Percentiles rank a stretch among this genome's conserved stretches.
Conservation (phyloP, 2,329 filamentous ascomycete species). For the Aspergillus texensis region DNA sequence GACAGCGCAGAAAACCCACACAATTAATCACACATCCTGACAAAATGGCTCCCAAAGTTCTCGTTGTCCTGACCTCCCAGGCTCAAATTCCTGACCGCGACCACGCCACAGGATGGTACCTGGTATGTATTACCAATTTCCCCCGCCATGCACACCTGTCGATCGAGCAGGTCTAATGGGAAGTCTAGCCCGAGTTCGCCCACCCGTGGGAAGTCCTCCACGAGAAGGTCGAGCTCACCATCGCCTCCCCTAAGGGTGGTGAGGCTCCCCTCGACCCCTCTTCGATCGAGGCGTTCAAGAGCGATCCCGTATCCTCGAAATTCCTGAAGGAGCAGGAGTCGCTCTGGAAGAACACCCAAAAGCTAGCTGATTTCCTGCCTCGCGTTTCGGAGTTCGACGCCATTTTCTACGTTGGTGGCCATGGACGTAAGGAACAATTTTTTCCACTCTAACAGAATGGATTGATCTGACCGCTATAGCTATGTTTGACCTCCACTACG, state of each 20-base stretch:
- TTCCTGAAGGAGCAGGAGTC: slow-evolving; percentile 60
- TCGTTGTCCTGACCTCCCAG: slow-evolving; percentile 71
- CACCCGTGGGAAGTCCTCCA: slow-evolving; percentile 65
- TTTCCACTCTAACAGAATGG: not conserved
- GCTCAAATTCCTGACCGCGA: slow-evolving; percentile 46
- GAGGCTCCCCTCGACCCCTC: slow-evolving; percentile 62
- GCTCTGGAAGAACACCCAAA: slow-evolving; percentile 66
- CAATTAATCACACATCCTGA: not conserved
- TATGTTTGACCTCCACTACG: slow-evolving; percentile 54
- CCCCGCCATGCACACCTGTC: not conserved
- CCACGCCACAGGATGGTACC: slow-evolving; percentile 69
- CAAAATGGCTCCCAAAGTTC: slow-evolving; percentile 58
- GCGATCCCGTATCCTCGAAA: slow-evolving; percentile 54
- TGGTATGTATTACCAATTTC: slow-evolving; percentile 47
- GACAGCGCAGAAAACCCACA: not conserved
- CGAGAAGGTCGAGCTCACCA: slow-evolving; percentile 56
- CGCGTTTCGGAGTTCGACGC: slow-evolving; percentile 65
- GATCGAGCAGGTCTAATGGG: not conserved
- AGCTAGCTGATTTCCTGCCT: slow-evolving; percentile 59
- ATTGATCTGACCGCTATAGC: slow-evolving; percentile 26
- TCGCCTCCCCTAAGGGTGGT: slow-evolving; percentile 66
- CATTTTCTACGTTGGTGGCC: slow-evolving; percentile 62
- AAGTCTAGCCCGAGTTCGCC: slow-evolving; percentile 57
- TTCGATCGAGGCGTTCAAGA: slow-evolving; percentile 59
- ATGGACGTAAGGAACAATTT: slow-evolving; percentile 51